Percentiles rank a stretch among this genome's conserved stretches.
phyloP scores from a whole-genome alignment of 2,329 filamentous ascomycete species.

The Diplodia sapinea region DNA sequence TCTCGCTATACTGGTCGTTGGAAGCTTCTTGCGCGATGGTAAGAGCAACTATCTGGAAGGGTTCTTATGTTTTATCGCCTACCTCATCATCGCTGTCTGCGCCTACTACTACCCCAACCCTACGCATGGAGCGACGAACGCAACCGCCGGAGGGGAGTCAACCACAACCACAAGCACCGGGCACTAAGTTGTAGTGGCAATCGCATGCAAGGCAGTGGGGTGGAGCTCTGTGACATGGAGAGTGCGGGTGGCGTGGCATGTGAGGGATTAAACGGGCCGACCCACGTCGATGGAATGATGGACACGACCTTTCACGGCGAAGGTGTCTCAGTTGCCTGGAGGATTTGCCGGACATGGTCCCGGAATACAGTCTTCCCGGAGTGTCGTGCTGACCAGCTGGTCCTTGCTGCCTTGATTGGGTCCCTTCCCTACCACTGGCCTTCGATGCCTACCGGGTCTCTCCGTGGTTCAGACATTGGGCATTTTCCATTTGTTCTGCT shows the following conservation, averaged over 20 bases:
- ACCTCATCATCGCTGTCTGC: constrained; percentile 66
- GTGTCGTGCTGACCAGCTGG: neutral
- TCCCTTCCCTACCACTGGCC: neutral
- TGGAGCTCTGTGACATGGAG: neutral
- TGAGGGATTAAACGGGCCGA: neutral
- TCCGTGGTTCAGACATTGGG: neutral
- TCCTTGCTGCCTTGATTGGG: constrained; percentile 15
- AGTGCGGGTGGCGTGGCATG: neutral
- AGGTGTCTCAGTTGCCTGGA: constrained; percentile 26
- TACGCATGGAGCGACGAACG: neutral
- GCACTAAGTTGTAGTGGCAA: neutral
- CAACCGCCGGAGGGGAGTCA: neutral
- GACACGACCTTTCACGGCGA: neutral
- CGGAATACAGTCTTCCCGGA: neutral
- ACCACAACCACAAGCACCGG: neutral
- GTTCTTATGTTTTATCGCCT: constrained; percentile 74
- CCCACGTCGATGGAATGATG: constrained; percentile 3
- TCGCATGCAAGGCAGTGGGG: neutral
- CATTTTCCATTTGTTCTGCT: constrained; percentile 2
- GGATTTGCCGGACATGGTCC: neutral
- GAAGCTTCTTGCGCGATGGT: constrained; percentile 84
- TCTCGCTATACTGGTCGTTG: constrained; percentile 82
- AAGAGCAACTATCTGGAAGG: constrained; percentile 93
- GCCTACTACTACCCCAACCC: constrained; percentile 68
- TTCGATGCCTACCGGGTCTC: neutral